Evolutionary conservation across 129 eudicot species (phyloP).

Genomic region (Cynara cardunculus): DNA sequence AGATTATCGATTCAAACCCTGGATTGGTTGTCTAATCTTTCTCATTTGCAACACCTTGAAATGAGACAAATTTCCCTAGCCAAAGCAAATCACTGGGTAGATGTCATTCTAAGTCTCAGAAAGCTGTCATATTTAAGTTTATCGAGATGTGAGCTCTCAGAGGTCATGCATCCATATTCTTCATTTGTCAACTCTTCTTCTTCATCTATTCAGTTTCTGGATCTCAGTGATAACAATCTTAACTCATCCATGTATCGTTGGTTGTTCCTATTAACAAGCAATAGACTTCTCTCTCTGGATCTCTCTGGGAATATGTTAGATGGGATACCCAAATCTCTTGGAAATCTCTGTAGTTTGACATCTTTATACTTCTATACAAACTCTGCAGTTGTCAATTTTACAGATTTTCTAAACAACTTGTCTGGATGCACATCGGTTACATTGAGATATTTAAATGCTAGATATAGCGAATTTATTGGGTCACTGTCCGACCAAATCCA

Average conservation of each 20-base stretch:
- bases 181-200: not conserved
- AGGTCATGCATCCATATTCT: not conserved
- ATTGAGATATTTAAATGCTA: not conserved
- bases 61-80: conserved; percentile 8
- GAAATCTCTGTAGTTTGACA: too few relatives aligned
- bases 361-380: too few relatives aligned
- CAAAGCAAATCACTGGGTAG: too few relatives aligned
- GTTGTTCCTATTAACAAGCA: too few relatives aligned
- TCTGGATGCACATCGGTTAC: not conserved
- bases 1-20: conserved; percentile 1
- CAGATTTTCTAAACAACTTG: not conserved
- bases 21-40: conserved; percentile 21
- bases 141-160: not conserved
- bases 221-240: too few relatives aligned
- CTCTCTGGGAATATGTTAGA: too few relatives aligned
- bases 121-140: conserved; percentile 5
- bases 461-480: not conserved
- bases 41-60: not conserved
- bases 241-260: too few relatives aligned
- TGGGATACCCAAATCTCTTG: too few relatives aligned
- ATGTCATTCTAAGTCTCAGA: not conserved
- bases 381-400: not conserved
- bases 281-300: too few relatives aligned
- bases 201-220: too few relatives aligned
- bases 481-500: not conserved